Percentiles rank a stretch among this genome's conserved stretches.
Conservation (phyloP, 306 rosid genomes). For the Clitoria ternatea region DNA sequence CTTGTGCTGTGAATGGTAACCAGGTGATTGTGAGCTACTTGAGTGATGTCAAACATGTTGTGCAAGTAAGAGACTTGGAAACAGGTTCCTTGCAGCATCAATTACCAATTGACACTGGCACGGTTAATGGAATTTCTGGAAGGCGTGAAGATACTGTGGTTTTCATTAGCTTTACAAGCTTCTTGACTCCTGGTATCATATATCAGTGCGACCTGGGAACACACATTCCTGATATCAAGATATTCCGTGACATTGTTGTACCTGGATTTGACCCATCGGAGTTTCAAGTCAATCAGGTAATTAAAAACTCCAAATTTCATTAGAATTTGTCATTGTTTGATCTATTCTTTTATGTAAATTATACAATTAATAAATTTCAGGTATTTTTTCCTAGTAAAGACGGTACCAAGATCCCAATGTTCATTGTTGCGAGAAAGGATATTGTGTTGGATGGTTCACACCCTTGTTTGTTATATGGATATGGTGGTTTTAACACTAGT, state of each 20-base stretch:
- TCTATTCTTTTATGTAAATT: background rate
- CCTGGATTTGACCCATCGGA: constrained; percentile 77
- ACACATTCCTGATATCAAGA: constrained; percentile 62
- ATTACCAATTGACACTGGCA: constrained; percentile 85
- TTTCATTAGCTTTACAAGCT: constrained; percentile 77
- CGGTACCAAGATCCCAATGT: constrained; percentile 78
- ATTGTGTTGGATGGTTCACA: constrained; percentile 85
- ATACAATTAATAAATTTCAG: constrained; percentile 52
- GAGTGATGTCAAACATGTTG: constrained; percentile 83
- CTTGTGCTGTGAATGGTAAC: constrained; percentile 68
- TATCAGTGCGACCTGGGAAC: constrained; percentile 68
- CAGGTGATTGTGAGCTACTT: constrained; percentile 77
- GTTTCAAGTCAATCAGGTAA: constrained; percentile 77
- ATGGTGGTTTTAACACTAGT: constrained; percentile 86
- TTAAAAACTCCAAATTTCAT: too few species aligned
- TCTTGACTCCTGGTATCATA: constrained; percentile 80
- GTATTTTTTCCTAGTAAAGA: constrained; percentile 79
- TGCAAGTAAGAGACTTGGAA: constrained; percentile 80
- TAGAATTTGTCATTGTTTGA: too few species aligned
- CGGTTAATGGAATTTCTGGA: constrained; percentile 68
- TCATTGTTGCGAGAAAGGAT: constrained; percentile 66
- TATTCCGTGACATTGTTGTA: constrained; percentile 74
- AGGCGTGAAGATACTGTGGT: constrained; percentile 61
- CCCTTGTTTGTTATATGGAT: constrained; percentile 85
- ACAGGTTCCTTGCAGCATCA: constrained; percentile 79